These are phyloP conservation scores for Spergularia bocconei DNA, from an alignment of 148 eudicot genomes.

Conservation along the genomic window DNA sequence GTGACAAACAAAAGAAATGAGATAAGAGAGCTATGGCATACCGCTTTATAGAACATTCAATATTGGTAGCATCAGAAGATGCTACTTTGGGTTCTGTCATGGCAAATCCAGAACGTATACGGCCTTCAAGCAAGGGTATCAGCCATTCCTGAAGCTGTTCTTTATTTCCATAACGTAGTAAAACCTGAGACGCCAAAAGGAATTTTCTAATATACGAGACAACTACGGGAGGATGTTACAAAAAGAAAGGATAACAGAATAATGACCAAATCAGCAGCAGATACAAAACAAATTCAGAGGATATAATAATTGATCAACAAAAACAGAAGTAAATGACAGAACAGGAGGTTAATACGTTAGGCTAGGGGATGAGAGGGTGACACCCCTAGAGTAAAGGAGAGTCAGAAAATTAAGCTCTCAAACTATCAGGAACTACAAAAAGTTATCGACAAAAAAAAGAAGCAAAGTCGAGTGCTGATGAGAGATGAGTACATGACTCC, in stretches of 20 bases:
- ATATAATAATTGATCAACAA: neutral
- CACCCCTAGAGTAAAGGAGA: too few species aligned
- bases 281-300: neutral
- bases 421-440: too few species aligned
- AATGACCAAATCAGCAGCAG: neutral
- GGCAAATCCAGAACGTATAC: constrained; percentile 91
- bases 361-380: too few species aligned
- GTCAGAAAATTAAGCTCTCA: too few species aligned
- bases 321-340: neutral
- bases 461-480: too few species aligned
- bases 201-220: neutral
- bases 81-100: constrained; percentile 99
- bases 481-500: too few species aligned
- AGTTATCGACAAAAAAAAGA: too few species aligned
- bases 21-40: constrained; percentile 23
- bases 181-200: constrained; percentile 45
- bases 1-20: neutral
- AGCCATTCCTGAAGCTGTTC: constrained; percentile 89
- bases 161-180: constrained; percentile 85
- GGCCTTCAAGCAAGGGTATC: constrained; percentile 85
- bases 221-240: neutral
- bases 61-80: constrained; percentile 96
- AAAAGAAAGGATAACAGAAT: neutral
- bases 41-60: constrained; percentile 91
- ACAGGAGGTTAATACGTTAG: too few species aligned